These are phyloP conservation scores for Biscogniauxia marginata DNA, from an alignment of 2,329 filamentous ascomycete genomes.

Conservation along the genomic window DNA sequence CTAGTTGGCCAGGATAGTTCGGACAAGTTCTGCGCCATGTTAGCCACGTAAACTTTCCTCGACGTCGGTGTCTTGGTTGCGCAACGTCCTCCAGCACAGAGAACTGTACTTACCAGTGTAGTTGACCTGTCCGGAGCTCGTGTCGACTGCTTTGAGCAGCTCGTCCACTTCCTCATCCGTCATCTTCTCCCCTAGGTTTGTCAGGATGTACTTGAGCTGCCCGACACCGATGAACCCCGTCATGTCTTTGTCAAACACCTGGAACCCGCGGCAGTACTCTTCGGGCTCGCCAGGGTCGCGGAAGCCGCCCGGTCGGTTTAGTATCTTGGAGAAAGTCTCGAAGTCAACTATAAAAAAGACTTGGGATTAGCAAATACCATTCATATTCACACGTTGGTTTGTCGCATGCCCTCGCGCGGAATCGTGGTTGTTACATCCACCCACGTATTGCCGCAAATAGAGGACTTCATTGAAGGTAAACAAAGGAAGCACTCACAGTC, in stretches of 20 bases:
- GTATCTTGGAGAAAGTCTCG: conserved; percentile 92
- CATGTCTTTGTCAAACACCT: conserved; percentile 99
- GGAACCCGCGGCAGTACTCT: conserved; percentile 97
- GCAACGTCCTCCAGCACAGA: neutral
- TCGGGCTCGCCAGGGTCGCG: conserved; percentile 96
- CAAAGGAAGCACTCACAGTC: conserved; percentile 70
- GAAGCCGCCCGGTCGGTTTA: conserved; percentile 97
- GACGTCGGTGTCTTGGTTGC: neutral
- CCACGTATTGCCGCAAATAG: neutral
- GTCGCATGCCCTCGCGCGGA: neutral
- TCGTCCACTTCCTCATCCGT: conserved; percentile 98
- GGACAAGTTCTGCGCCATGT: conserved; percentile 65
- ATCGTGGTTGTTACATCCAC: neutral
- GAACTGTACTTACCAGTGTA: conserved; percentile 70
- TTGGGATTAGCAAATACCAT: conserved; percentile 11
- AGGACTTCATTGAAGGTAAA: conserved; percentile 3
- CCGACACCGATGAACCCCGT: conserved; percentile 97
- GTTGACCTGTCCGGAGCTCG: conserved; percentile 93
- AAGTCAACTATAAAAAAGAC: conserved; percentile 73
- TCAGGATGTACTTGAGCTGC: conserved; percentile 96
- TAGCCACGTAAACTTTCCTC: conserved; percentile 2
- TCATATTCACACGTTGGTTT: neutral
- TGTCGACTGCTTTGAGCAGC: conserved; percentile 96
- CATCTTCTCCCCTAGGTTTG: conserved; percentile 99
- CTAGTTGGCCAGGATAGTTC: conserved; percentile 83